phyloP scores from a whole-genome alignment of 2,329 filamentous ascomycete species.

The Sporothrix luriei region DNA sequence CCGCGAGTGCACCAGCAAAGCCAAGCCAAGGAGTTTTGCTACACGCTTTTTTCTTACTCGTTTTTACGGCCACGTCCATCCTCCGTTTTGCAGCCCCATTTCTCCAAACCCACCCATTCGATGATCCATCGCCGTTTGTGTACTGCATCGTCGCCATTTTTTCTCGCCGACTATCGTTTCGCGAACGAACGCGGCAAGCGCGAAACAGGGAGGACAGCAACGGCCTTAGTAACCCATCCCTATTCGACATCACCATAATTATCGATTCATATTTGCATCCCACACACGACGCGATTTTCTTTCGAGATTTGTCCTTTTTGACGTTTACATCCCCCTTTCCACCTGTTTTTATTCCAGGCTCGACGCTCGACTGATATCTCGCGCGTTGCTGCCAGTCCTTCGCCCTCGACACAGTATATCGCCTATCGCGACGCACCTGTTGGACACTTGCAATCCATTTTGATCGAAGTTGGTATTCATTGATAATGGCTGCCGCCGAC shows the following conservation, averaged over 20 bases:
- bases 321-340: neutral
- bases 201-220: slow-evolving; percentile 18
- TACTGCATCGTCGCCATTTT: slow-evolving; percentile 23
- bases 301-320: neutral
- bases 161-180: slow-evolving; percentile 13
- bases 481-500: slow-evolving; percentile 42
- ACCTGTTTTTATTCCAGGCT: neutral
- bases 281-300: neutral
- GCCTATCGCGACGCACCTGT: slow-evolving; percentile 17
- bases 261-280: neutral
- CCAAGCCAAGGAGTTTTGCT: slow-evolving; percentile 9
- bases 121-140: slow-evolving; percentile 19
- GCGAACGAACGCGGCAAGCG: slow-evolving; percentile 29
- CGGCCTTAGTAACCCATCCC: neutral
- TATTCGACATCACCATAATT: neutral
- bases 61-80: neutral
- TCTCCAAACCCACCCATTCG: slow-evolving; percentile 22
- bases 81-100: slow-evolving; percentile 2
- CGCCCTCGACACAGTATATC: neutral
- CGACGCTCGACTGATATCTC: slow-evolving; percentile 6
- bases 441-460: neutral
- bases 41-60: neutral
- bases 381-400: neutral
- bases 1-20: neutral
- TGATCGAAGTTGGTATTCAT: neutral